Evolutionary conservation across 305 asterid species (phyloP).

Genomic region (Ilex paraguariensis): DNA sequence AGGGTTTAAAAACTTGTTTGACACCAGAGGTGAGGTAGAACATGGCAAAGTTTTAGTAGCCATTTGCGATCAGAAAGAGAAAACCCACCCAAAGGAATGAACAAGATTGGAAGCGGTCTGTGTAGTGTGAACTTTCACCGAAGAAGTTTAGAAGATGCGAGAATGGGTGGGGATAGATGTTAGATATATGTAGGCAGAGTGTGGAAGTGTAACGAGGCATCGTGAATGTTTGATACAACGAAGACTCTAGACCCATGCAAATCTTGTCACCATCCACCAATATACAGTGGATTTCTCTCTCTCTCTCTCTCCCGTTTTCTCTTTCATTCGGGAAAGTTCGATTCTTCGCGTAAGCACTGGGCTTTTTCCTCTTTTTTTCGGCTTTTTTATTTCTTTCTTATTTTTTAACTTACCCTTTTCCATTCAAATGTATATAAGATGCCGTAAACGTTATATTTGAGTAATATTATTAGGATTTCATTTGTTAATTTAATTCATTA

Average conservation of each 20-base stretch:
- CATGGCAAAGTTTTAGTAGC: conserved; percentile 34
- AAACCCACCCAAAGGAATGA: neutral
- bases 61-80: conserved; percentile 17
- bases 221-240: conserved; percentile 16
- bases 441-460: too few species aligned
- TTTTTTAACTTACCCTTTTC: too few species aligned
- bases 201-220: conserved; percentile 20
- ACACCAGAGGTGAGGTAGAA: conserved; percentile 20
- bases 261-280: neutral
- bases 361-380: too few species aligned
- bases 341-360: neutral
- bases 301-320: conserved; percentile 16
- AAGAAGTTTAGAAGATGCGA: neutral
- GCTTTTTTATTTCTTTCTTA: too few species aligned
- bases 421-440: too few species aligned
- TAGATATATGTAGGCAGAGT: conserved; percentile 16
- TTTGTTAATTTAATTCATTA: too few species aligned
- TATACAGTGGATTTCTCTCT: neutral
- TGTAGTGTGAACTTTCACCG: neutral
- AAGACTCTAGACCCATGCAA: neutral
- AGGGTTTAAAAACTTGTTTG: conserved; percentile 7
- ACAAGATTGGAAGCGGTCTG: neutral
- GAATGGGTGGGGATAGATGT: neutral
- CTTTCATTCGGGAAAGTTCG: conserved; percentile 35
- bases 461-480: too few species aligned